A percentile compares a stretch with the other conserved stretches of the same genome.
phyloP scores from a whole-genome alignment of 805 yeast species.

The Ogataea pini region DNA sequence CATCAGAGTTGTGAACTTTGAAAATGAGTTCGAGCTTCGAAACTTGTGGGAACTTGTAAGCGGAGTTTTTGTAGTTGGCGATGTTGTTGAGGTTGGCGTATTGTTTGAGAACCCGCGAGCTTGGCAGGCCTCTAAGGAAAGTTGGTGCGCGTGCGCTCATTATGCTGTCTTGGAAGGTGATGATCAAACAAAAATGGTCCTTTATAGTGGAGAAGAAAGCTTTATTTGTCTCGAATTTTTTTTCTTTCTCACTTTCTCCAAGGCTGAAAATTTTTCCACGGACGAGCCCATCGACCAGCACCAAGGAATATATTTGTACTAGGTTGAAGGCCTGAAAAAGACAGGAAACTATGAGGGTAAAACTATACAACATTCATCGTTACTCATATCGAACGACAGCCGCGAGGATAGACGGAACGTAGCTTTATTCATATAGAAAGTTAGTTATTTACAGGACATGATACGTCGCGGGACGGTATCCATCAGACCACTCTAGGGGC shows the following conservation, averaged over 20 bases:
- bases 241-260: not conserved
- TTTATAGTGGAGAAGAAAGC: too few species aligned
- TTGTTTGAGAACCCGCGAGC: constrained; percentile 47
- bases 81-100: constrained; percentile 50
- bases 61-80: constrained; percentile 48
- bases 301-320: too few species aligned
- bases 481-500: constrained; percentile 78
- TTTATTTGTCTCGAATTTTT: not conserved
- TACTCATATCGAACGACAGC: too few species aligned
- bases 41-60: constrained; percentile 40
- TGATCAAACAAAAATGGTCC: too few species aligned
- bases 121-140: constrained; percentile 38
- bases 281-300: not conserved
- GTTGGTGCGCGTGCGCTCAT: constrained; percentile 25
- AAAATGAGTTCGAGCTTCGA: constrained; percentile 53
- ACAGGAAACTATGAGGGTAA: too few species aligned
- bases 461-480: not conserved
- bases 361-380: too few species aligned
- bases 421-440: constrained; percentile 3
- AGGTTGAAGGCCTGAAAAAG: not conserved
- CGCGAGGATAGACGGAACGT: not conserved
- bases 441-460: constrained; percentile 3
- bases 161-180: not conserved
- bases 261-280: constrained; percentile 8
- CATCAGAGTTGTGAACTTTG: constrained; percentile 47